Evolutionary conservation across 768 basidiomycete species (phyloP).

Genomic region (Pilatotrama ljubarskyi): DNA sequence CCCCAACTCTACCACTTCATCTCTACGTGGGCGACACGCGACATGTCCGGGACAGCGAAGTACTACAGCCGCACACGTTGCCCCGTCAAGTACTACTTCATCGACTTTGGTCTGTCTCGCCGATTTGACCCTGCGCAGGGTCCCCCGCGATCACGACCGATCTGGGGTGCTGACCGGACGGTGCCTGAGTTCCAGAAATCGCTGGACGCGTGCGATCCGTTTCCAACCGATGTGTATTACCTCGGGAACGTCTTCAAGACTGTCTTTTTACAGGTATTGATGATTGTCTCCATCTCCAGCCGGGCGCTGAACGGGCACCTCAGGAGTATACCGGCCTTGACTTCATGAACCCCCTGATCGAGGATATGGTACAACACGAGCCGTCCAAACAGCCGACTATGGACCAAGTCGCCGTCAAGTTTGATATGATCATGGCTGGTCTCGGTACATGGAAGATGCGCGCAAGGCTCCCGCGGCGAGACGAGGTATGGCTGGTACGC

Average conservation of each 20-base stretch:
- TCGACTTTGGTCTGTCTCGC: slow-evolving; percentile 40
- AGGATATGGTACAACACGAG: slow-evolving; percentile 36
- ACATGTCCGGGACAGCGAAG: slow-evolving; percentile 26
- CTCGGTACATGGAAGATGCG: slow-evolving; percentile 33
- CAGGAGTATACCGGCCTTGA: slow-evolving; percentile 30
- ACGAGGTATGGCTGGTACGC: background rate
- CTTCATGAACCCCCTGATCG: slow-evolving; percentile 33
- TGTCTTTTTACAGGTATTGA: background rate
- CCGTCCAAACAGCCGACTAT: slow-evolving; percentile 35
- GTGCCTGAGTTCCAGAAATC: slow-evolving; percentile 34
- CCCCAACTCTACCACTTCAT: slow-evolving; percentile 31
- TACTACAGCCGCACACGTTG: slow-evolving; percentile 32
- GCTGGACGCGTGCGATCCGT: slow-evolving; percentile 29
- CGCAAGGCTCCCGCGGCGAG: slow-evolving; percentile 23
- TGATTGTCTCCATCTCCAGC: background rate
- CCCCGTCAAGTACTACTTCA: slow-evolving; percentile 36
- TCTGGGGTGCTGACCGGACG: slow-evolving; percentile 43
- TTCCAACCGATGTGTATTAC: slow-evolving; percentile 38
- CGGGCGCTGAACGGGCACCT: too few species aligned
- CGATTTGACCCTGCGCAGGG: slow-evolving; percentile 30
- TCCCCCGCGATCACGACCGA: slow-evolving; percentile 29
- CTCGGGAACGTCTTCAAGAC: slow-evolving; percentile 34
- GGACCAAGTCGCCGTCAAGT: slow-evolving; percentile 32
- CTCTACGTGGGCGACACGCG: slow-evolving; percentile 7
- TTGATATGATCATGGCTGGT: slow-evolving; percentile 23